Evolutionary conservation across 208 protist species (phyloP).

Genomic region (Trichomonas tenax): DNA sequence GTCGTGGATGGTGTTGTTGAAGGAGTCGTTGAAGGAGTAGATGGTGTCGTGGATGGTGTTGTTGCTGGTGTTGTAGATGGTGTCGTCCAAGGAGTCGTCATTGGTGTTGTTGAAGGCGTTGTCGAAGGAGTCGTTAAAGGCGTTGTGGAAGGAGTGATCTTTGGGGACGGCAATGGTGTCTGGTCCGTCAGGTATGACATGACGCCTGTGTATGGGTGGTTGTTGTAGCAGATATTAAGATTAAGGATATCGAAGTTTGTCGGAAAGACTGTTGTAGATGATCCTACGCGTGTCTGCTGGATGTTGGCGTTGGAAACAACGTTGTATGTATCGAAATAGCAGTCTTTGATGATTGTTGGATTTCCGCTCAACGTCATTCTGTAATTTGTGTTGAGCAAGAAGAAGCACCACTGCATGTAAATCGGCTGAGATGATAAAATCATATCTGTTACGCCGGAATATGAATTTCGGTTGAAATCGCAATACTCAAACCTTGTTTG

Average conservation of each 20-base stretch:
- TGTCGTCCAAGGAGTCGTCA: neutral
- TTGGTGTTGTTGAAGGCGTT: neutral
- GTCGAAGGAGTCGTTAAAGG: neutral
- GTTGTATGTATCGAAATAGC: neutral
- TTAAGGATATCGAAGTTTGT: neutral
- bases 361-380: neutral
- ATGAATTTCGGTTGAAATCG: neutral
- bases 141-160: neutral
- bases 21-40: neutral
- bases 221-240: neutral
- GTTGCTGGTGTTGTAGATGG: neutral
- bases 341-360: neutral
- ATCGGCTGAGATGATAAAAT: neutral
- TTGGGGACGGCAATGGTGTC: neutral
- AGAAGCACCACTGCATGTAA: neutral
- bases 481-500: neutral
- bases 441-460: neutral
- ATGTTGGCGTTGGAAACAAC: neutral
- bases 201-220: neutral
- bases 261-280: neutral
- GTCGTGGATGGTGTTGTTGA: neutral
- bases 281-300: neutral
- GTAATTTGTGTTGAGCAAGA: neutral
- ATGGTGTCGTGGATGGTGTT: neutral
- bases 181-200: neutral